These are phyloP conservation scores for Aspergillus sp. DNA, from an alignment of 2,329 filamentous ascomycete genomes.

Conservation along the genomic window DNA sequence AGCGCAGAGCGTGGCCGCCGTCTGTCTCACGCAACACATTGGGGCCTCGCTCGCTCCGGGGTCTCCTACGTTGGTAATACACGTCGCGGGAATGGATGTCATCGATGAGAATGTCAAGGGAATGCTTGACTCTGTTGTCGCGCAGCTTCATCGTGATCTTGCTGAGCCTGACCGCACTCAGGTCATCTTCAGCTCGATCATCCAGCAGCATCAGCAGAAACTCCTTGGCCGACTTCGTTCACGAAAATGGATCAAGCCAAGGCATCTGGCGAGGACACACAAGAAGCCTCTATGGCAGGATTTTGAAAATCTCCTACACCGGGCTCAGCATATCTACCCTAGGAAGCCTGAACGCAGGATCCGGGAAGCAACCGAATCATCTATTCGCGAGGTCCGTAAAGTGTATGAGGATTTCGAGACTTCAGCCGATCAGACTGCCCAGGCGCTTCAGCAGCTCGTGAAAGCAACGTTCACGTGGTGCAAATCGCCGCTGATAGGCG, in stretches of 20 bases:
- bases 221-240: slow-evolving; percentile 12
- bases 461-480: slow-evolving; percentile 8
- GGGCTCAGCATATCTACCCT: slow-evolving; percentile 6
- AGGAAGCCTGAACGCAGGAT: not conserved
- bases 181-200: slow-evolving; percentile 5
- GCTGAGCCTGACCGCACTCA: not conserved
- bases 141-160: not conserved
- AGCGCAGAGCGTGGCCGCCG: slow-evolving; percentile 8
- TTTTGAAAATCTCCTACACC: slow-evolving; percentile 9
- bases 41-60: not conserved
- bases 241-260: slow-evolving; percentile 12
- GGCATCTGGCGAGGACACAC: slow-evolving; percentile 4
- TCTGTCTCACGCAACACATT: slow-evolving; percentile 9
- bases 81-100: slow-evolving; percentile 6
- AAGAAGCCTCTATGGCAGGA: slow-evolving; percentile 10
- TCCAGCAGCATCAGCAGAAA: slow-evolving; percentile 10
- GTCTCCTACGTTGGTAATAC: not conserved
- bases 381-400: not conserved
- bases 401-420: not conserved
- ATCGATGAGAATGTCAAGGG: slow-evolving; percentile 6
- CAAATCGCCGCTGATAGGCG: slow-evolving; percentile 1
- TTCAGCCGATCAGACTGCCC: not conserved
- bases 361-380: slow-evolving; percentile 7
- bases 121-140: slow-evolving; percentile 1
- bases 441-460: slow-evolving; percentile 2